phyloP scores from a whole-genome alignment of 148 eudicot genomes.

The Heliamphora exappendiculata region DNA sequence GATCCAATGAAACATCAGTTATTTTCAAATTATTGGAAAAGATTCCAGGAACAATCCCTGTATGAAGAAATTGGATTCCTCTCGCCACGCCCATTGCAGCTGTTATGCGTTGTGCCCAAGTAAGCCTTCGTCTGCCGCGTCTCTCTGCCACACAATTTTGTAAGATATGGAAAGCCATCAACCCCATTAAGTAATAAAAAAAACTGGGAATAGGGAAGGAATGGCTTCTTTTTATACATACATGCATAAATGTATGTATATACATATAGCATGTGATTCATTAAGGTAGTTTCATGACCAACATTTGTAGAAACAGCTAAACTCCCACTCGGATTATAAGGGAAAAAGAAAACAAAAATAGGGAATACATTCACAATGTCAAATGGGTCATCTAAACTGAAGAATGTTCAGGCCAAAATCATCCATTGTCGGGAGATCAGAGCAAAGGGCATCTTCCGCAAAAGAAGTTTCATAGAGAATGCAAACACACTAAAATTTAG shows the following conservation, averaged over 20 bases:
- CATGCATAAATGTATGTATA: background rate
- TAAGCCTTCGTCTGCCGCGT: constrained; percentile 36
- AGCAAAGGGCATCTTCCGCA: background rate
- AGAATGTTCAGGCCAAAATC: background rate
- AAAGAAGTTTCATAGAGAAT: background rate
- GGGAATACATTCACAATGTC: background rate
- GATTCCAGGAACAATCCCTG: constrained; percentile 72
- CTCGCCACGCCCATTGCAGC: constrained; percentile 72
- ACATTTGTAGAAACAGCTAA: background rate
- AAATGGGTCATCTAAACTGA: background rate
- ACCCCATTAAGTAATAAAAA: background rate
- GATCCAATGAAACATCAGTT: constrained; percentile 72
- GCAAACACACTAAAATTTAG: background rate
- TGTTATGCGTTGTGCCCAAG: constrained; percentile 81
- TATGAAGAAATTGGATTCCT: constrained; percentile 84
- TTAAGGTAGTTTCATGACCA: background rate
- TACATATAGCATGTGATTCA: background rate
- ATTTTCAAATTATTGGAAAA: constrained; percentile 69
- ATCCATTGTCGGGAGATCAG: background rate
- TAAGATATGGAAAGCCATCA: background rate
- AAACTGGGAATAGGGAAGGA: background rate
- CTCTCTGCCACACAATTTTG: constrained; percentile 31
- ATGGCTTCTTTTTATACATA: background rate
- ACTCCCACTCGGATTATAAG: background rate
- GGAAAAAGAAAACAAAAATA: background rate